Percentiles rank a stretch among this genome's conserved stretches.
phyloP scores from a whole-genome alignment of 192 early-diverging fungal species.

The Paraglomus brasilianum region DNA sequence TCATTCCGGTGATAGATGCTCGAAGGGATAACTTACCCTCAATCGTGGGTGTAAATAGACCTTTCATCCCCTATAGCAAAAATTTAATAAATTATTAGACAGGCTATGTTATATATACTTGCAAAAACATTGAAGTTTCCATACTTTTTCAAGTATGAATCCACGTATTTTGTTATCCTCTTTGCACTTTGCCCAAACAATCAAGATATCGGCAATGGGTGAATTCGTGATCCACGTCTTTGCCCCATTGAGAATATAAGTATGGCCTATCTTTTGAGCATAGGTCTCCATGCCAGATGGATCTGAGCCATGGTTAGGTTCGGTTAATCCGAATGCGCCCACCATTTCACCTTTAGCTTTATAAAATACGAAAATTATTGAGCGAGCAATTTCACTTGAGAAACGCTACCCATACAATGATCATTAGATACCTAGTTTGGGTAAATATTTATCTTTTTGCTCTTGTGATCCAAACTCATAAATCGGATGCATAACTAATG shows the following conservation, averaged over 20 bases:
- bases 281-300: constrained; percentile 91
- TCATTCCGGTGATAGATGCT: constrained; percentile 95
- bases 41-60: constrained; percentile 83
- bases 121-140: not conserved
- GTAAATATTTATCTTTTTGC: constrained; percentile 91
- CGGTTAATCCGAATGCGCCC: constrained; percentile 94
- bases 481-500: constrained; percentile 98
- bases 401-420: not conserved
- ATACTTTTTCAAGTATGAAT: constrained; percentile 88
- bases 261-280: constrained; percentile 70
- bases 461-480: constrained; percentile 89
- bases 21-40: constrained; percentile 95
- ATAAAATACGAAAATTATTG: not conserved
- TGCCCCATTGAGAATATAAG: constrained; percentile 80
- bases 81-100: too few relatives aligned
- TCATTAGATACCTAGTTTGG: constrained; percentile 63
- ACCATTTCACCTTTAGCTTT: constrained; percentile 83
- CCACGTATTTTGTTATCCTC: constrained; percentile 86
- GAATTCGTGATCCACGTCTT: constrained; percentile 99
- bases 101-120: not conserved
- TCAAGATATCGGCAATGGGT: constrained; percentile 94
- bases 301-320: constrained; percentile 97
- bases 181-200: constrained; percentile 90
- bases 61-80: constrained; percentile 73
- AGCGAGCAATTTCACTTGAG: not conserved